Evolutionary conservation across 768 basidiomycete genomes (phyloP).

Genomic region (Boletus vermiculosoides): DNA sequence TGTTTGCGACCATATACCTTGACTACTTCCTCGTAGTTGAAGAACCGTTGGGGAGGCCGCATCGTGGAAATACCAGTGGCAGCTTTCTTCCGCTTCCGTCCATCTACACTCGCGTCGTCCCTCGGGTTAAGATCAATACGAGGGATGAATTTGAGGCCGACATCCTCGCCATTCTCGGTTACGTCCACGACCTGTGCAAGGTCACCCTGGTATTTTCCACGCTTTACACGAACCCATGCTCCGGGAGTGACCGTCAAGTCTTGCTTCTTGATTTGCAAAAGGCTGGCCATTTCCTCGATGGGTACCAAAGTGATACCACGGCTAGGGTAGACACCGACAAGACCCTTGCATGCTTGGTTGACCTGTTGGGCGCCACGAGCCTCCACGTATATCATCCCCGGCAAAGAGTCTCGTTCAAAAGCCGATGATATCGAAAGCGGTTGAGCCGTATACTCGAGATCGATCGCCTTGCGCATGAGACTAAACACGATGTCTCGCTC

Average conservation of each 20-base stretch:
- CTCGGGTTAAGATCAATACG: slow-evolving; percentile 94
- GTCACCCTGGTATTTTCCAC: slow-evolving; percentile 93
- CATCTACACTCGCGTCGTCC: slow-evolving; percentile 66
- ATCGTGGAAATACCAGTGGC: slow-evolving; percentile 48
- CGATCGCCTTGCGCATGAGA: slow-evolving; percentile 90
- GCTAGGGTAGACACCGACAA: slow-evolving; percentile 88
- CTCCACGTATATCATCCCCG: slow-evolving; percentile 96
- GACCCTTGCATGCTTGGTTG: slow-evolving; percentile 78
- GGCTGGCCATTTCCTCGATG: slow-evolving; percentile 96
- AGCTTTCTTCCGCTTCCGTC: slow-evolving; percentile 77
- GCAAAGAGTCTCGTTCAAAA: slow-evolving; percentile 93
- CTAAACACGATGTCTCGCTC: slow-evolving; percentile 93
- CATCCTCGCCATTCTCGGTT: slow-evolving; percentile 89
- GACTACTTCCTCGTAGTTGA: slow-evolving; percentile 90
- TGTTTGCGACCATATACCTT: slow-evolving; percentile 81
- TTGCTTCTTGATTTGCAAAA: slow-evolving; percentile 94
- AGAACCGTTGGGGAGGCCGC: slow-evolving; percentile 88
- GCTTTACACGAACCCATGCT: slow-evolving; percentile 92
- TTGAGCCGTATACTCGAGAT: slow-evolving; percentile 71
- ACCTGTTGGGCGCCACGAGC: slow-evolving; percentile 87
- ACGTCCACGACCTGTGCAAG: slow-evolving; percentile 94
- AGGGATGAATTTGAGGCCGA: slow-evolving; percentile 92
- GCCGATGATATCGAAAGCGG: slow-evolving; percentile 89
- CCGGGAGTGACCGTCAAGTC: slow-evolving; percentile 80
- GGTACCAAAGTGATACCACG: slow-evolving; percentile 85